Evolutionary conservation across 1,284 basidiomycete genomes (phyloP).

Genomic region (Coriolopsis trogii): DNA sequence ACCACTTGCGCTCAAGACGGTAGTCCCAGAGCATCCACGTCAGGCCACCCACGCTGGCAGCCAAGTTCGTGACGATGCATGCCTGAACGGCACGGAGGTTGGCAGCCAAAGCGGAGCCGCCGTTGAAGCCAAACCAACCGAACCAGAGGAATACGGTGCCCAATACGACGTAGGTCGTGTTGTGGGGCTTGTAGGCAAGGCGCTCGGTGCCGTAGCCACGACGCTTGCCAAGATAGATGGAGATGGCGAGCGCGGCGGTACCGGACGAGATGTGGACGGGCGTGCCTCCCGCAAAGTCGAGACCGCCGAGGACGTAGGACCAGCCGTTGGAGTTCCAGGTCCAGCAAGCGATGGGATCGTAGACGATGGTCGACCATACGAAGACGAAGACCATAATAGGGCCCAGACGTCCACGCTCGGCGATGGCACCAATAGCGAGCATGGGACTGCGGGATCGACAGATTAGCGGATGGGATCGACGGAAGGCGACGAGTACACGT

Average conservation of each 20-base stretch:
- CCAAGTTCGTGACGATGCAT: conserved; percentile 91
- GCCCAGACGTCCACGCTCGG: conserved; percentile 88
- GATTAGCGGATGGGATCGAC: background rate
- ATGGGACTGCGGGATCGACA: conserved; percentile 53
- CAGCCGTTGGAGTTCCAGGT: conserved; percentile 93
- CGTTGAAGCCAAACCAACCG: conserved; percentile 97
- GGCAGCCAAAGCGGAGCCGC: conserved; percentile 82
- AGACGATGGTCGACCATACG: conserved; percentile 91
- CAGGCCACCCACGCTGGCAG: conserved; percentile 84
- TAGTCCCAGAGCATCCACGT: conserved; percentile 98
- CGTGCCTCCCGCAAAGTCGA: conserved; percentile 96
- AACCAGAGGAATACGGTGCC: conserved; percentile 97
- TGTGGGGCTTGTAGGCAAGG: conserved; percentile 88
- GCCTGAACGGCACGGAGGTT: conserved; percentile 90
- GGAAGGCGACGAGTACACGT: conserved; percentile 4
- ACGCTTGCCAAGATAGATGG: conserved; percentile 89
- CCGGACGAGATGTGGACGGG: conserved; percentile 95
- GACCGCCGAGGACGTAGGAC: conserved; percentile 78
- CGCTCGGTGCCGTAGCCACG: conserved; percentile 93
- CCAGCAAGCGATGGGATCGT: conserved; percentile 94
- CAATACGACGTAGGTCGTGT: conserved; percentile 87
- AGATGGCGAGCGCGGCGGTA: conserved; percentile 89
- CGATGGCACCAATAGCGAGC: conserved; percentile 89
- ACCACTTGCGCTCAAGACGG: conserved; percentile 92
- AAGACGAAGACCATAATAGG: conserved; percentile 91